Conservation (phyloP, 129 eudicot species). For the Daucus carota region DH1_v3.0 NC_030384.2:37010001-37010500, state of each 20-base stretch:
- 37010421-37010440: too few species aligned
- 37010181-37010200: not conserved
- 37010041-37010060: not conserved
- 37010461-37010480: too few species aligned
- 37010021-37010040: constrained; percentile 3
- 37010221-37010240: not conserved
- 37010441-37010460: too few species aligned
- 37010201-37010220: not conserved
- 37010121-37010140: not conserved
- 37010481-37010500: too few species aligned
- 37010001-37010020: not conserved
- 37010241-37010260: not conserved
- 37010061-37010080: not conserved
- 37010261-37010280: not conserved
- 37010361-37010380: too few species aligned
- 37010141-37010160: not conserved
- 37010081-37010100: not conserved
- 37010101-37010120: not conserved
- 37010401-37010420: too few species aligned
- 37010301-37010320: too few species aligned
- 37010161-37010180: not conserved
- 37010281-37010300: too few species aligned
- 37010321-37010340: too few species aligned
- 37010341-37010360: too few species aligned
- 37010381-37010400: too few species aligned